phyloP scores from a whole-genome alignment of 1,284 basidiomycete species.

The Fomitopsis palustris region DNA sequence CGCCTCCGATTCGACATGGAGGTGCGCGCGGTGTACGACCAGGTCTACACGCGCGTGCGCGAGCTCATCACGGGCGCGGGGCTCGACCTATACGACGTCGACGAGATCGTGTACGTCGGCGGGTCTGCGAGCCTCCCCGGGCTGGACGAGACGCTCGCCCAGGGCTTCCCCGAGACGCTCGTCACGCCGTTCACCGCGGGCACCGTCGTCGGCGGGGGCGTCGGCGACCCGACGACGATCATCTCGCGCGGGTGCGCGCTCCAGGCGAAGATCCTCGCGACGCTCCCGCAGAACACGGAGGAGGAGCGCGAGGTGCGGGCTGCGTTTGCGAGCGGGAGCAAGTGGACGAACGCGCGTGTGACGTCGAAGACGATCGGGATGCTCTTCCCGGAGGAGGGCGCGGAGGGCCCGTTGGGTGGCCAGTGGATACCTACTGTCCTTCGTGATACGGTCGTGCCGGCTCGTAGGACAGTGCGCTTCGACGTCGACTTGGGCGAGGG shows the following conservation, averaged over 20 bases:
- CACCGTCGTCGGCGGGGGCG: constrained; percentile 64
- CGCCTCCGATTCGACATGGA: constrained; percentile 93
- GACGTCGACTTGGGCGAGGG: constrained; percentile 61
- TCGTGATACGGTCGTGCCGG: constrained; percentile 79
- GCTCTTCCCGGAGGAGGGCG: constrained; percentile 64
- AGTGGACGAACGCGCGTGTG: constrained; percentile 45
- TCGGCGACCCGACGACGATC: constrained; percentile 85
- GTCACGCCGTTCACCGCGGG: constrained; percentile 62
- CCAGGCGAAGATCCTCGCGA: constrained; percentile 73
- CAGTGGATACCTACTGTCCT: constrained; percentile 66
- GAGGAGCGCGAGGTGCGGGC: constrained; percentile 49
- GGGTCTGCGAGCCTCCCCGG: constrained; percentile 86
- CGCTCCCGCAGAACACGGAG: constrained; percentile 40
- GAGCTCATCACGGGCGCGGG: constrained; percentile 60
- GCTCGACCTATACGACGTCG: constrained; percentile 78
- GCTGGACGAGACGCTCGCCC: constrained; percentile 70
- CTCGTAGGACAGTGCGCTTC: constrained; percentile 67
- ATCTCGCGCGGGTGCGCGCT: constrained; percentile 87
- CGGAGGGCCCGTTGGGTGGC: constrained; percentile 48
- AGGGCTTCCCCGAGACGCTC: constrained; percentile 69
- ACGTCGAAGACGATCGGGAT: constrained; percentile 77
- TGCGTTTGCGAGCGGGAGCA: constrained; percentile 48
- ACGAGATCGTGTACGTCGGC: constrained; percentile 92
- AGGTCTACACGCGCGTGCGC: constrained; percentile 61
- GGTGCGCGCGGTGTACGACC: constrained; percentile 68